phyloP scores from a whole-genome alignment of 228 moss, liverwort and hornwort species.

The Sphagnum fallax region DNA sequence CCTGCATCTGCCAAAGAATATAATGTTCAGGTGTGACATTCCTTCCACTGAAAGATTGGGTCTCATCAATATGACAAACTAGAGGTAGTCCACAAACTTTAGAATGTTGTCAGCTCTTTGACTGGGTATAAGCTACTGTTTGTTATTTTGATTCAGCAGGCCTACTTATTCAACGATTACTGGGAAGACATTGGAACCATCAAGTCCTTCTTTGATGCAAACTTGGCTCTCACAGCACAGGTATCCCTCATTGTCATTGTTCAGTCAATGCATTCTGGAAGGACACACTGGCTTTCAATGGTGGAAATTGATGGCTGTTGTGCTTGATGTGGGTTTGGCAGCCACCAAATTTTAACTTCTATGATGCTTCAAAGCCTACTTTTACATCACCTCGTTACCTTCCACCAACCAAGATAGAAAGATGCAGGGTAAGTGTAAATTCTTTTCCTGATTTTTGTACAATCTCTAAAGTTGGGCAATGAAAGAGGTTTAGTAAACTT shows the following conservation, averaged over 20 bases:
- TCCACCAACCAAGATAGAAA: conserved; percentile 73
- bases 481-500: too few relatives aligned
- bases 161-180: conserved; percentile 73
- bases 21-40: conserved; percentile 52
- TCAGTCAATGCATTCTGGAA: too few relatives aligned
- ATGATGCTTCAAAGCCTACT: conserved; percentile 69
- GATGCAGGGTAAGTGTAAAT: conserved; percentile 50
- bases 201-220: conserved; percentile 79
- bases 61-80: background rate
- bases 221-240: conserved; percentile 71
- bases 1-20: conserved; percentile 71
- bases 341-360: conserved; percentile 80
- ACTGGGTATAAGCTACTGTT: background rate
- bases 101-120: background rate
- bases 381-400: conserved; percentile 78
- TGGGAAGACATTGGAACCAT: conserved; percentile 92
- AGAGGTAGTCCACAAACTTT: background rate
- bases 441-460: too few relatives aligned
- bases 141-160: conserved; percentile 21
- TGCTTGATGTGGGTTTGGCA: conserved; percentile 8
- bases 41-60: background rate
- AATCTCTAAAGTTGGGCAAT: too few relatives aligned
- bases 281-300: background rate
- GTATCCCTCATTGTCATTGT: conserved; percentile 11
- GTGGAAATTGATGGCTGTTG: background rate